Percentiles rank a stretch among this genome's conserved stretches.
These are phyloP conservation scores for Starmerella stellata DNA, from an alignment of 805 yeast genomes.

Conservation along the genomic window DNA sequence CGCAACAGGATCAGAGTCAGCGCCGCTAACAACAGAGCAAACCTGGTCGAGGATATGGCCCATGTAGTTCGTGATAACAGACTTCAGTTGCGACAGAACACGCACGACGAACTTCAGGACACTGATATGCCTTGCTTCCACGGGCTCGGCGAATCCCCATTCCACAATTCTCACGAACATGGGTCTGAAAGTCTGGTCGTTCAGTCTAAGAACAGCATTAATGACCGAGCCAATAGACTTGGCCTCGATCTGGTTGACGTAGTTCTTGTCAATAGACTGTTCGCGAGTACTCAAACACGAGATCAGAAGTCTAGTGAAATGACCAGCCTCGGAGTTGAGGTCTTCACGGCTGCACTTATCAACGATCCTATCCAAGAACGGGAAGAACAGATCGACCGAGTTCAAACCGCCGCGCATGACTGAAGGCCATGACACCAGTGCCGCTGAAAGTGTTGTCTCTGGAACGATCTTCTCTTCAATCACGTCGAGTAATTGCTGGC, in stretches of 20 bases:
- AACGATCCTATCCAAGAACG: slow-evolving; percentile 45
- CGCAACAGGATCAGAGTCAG: slow-evolving; percentile 21
- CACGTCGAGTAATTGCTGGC: slow-evolving; percentile 31
- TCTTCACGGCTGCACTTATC: slow-evolving; percentile 54
- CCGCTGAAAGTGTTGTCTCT: slow-evolving; percentile 40
- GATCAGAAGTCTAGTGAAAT: slow-evolving; percentile 50
- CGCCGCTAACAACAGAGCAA: slow-evolving; percentile 17
- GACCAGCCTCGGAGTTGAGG: slow-evolving; percentile 51
- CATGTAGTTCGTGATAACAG: slow-evolving; percentile 74
- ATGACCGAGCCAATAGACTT: slow-evolving; percentile 57
- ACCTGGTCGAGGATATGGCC: slow-evolving; percentile 72
- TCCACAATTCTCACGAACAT: slow-evolving; percentile 66
- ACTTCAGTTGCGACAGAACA: slow-evolving; percentile 63
- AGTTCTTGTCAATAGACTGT: neutral
- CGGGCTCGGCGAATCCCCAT: slow-evolving; percentile 61
- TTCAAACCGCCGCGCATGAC: slow-evolving; percentile 21
- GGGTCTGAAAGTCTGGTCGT: slow-evolving; percentile 87
- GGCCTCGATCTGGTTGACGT: slow-evolving; percentile 57
- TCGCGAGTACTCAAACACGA: slow-evolving; percentile 45
- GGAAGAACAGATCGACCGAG: slow-evolving; percentile 53
- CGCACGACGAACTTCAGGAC: slow-evolving; percentile 76
- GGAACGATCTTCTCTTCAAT: slow-evolving; percentile 53
- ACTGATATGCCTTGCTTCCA: slow-evolving; percentile 41
- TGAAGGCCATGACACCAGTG: slow-evolving; percentile 45
- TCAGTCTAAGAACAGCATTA: slow-evolving; percentile 67